These are phyloP conservation scores for Pestalotiopsis sp. DNA, from an alignment of 2,329 filamentous ascomycete species.

Conservation along the genomic window DNA sequence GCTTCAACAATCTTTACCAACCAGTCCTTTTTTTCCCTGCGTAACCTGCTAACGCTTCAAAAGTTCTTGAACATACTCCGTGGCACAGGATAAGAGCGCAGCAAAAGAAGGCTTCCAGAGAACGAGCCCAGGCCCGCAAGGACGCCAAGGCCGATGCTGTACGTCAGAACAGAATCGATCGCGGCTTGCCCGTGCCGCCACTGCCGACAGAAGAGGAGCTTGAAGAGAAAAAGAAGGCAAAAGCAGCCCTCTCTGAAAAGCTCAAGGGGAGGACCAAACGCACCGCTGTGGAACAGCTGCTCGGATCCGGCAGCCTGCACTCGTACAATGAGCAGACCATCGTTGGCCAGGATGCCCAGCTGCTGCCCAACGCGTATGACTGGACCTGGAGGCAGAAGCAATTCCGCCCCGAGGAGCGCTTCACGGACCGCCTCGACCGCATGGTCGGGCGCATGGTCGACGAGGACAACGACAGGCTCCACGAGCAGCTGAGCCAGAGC, in stretches of 20 bases:
- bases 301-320: slow-evolving; percentile 5
- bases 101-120: neutral
- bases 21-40: neutral
- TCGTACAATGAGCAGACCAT: neutral
- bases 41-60: neutral
- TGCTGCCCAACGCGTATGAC: neutral
- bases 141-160: neutral
- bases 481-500: neutral
- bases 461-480: neutral
- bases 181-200: neutral
- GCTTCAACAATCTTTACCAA: neutral
- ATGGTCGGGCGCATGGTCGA: slow-evolving; percentile 1
- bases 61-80: neutral
- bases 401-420: neutral
- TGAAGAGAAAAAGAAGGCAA: neutral
- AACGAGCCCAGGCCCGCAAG: neutral
- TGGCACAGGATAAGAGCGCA: neutral
- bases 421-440: neutral
- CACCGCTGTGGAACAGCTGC: neutral
- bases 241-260: neutral
- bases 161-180: neutral
- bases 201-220: neutral
- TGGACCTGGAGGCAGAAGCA: slow-evolving; percentile 3
- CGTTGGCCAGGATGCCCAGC: neutral
- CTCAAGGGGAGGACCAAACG: slow-evolving; percentile 1